Evolutionary conservation across 805 yeast species (phyloP).

Genomic region (Metschnikowia rubicola): DNA sequence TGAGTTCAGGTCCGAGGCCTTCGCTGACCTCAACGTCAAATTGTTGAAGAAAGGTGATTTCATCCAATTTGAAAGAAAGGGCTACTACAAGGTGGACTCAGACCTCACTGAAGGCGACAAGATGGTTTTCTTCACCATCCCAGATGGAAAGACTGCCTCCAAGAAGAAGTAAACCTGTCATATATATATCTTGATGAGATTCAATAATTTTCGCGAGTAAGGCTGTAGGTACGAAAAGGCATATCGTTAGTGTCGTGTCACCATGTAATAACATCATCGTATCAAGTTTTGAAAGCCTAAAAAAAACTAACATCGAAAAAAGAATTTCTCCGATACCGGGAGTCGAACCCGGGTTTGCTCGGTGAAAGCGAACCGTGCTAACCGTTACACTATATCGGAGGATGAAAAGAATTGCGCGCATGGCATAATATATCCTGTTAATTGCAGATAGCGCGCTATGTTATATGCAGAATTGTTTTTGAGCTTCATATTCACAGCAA

Average conservation of each 20-base stretch:
- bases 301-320: not conserved
- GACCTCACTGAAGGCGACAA: slow-evolving; percentile 54
- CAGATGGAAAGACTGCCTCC: slow-evolving; percentile 75
- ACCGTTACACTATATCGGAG: slow-evolving; percentile 80
- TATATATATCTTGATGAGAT: too few relatives aligned
- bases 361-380: slow-evolving; percentile 83
- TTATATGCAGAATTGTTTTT: too few relatives aligned
- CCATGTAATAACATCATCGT: too few relatives aligned
- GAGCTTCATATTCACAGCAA: too few relatives aligned
- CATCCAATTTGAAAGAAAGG: slow-evolving; percentile 95
- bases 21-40: slow-evolving; percentile 77
- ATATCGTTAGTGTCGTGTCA: too few relatives aligned
- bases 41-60: slow-evolving; percentile 80
- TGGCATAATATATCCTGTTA: too few relatives aligned
- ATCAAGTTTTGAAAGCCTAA: too few relatives aligned
- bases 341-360: slow-evolving; percentile 85
- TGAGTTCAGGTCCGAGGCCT: slow-evolving; percentile 73
- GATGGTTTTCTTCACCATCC: slow-evolving; percentile 84
- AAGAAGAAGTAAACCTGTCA: slow-evolving; percentile 29
- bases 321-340: slow-evolving; percentile 67
- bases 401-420: not conserved
- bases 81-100: slow-evolving; percentile 82
- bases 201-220: too few relatives aligned
- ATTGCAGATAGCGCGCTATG: too few relatives aligned
- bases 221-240: too few relatives aligned